Evolutionary conservation across 2,329 filamentous ascomycete genomes (phyloP), one percentile per base, ranked within the genome.

Genomic region (Aspergillus quadricinctus): DNA sequence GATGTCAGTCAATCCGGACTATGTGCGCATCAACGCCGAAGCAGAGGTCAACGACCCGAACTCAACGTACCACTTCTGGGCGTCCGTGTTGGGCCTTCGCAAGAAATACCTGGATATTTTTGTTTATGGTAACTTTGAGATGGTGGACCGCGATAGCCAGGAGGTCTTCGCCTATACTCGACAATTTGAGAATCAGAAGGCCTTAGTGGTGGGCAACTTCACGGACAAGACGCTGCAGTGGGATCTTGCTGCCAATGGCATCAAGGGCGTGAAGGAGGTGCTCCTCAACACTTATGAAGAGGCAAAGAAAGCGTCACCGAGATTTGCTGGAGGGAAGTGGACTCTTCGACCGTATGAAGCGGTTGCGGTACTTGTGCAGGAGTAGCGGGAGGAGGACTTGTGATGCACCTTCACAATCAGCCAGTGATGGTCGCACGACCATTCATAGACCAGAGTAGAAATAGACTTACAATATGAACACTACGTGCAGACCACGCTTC

Each of bases 1-100:
- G 88, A 90, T 91, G 82, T 80, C 81, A 14, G 81, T 85, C 41
- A 86, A 89, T 66, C 82, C 86, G 55, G 81, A 85, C 66, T 86
- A 85, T 68, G 68, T 67, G 1, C 69, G 75, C n/a, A 77, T 87
- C 72, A 92, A 92, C 65, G 87, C 84, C 28, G 80, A 78, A 1
- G 66, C 75, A 0, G 67, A 75, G 53, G 62, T 74, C 41, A 60
- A 66, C 21, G 70, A 77, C 50, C 68, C 70, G 0, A 61, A 68
- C 17, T 85, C 81, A 7, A 79, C 86, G 21, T 83, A 86, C 66
- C 73, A 78, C 57, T 88, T 84, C 69, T 92, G 87, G 80, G 79
- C 81, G 45, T 71, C 72, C 0, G 79, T 87, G 53, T 75, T 90
- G n/a, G 66, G 73, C 27, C 66, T 85, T 52, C 80, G 88, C 58